Percentiles rank a stretch among this genome's conserved stretches.
These are phyloP conservation scores for Apiotrichum gracile DNA, from an alignment of 1,284 basidiomycete genomes.

Conservation along the genomic window DNA sequence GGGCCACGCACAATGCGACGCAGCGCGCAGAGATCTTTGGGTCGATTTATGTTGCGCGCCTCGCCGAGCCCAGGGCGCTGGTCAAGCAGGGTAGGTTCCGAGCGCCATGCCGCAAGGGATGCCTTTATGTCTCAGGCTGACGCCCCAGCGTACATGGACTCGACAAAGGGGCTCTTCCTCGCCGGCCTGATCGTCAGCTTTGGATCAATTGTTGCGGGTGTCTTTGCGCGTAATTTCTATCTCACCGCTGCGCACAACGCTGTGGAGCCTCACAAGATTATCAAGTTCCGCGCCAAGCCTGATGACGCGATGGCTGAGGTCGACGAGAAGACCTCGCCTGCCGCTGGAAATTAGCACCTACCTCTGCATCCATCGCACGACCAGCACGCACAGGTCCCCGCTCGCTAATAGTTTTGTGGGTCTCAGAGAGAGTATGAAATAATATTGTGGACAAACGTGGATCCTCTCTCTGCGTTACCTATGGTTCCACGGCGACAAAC, in stretches of 20 bases:
- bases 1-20: constrained; percentile 25
- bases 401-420: too few species aligned
- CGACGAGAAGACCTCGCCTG: too few species aligned
- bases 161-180: constrained; percentile 20
- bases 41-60: constrained; percentile 24
- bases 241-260: constrained; percentile 32
- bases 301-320: neutral
- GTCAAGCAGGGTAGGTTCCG: constrained; percentile 16
- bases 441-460: too few species aligned
- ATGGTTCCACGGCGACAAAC: too few species aligned
- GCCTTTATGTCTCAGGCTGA: too few species aligned
- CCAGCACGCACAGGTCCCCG: too few species aligned
- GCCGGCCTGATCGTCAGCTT: constrained; percentile 28
- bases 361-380: too few species aligned
- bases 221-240: constrained; percentile 28
- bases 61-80: constrained; percentile 24
- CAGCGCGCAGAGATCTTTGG: constrained; percentile 33
- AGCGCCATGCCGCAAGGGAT: too few species aligned
- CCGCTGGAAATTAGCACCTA: too few species aligned
- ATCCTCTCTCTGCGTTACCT: too few species aligned
- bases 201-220: constrained; percentile 22
- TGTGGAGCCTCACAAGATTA: constrained; percentile 25
- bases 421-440: too few species aligned
- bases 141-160: constrained; percentile 25
- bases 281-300: constrained; percentile 21